Percentiles rank a stretch among this genome's conserved stretches.
Evolutionary conservation across 2,329 filamentous ascomycete genomes (phyloP).

Genomic region (Pseudogymnoascus sp.): DNA sequence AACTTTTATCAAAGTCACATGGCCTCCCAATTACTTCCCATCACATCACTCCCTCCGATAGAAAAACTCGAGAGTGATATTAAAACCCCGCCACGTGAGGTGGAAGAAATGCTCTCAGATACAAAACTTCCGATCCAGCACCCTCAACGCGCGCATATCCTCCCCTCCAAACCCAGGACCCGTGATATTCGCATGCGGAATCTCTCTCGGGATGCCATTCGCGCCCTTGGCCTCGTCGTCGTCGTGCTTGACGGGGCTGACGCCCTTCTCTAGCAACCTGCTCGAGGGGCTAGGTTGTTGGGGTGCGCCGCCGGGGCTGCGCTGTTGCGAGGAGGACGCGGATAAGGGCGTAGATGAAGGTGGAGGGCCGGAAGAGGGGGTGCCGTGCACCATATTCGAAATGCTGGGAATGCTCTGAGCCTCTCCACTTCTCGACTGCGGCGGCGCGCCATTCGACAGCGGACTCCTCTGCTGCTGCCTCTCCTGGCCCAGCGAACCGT

Average conservation of each 20-base stretch:
- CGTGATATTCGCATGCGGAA: constrained; percentile 45
- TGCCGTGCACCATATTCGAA: constrained; percentile 24
- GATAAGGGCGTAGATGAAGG: constrained; percentile 12
- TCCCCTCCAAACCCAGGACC: constrained; percentile 39
- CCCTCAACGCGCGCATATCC: constrained; percentile 55
- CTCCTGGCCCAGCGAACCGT: not conserved
- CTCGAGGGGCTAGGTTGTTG: constrained; percentile 24
- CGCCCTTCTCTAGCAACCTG: constrained; percentile 21
- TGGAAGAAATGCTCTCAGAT: constrained; percentile 17
- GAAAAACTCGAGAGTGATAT: not conserved
- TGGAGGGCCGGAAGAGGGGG: constrained; percentile 7
- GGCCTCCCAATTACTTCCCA: not conserved
- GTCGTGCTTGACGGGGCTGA: constrained; percentile 1
- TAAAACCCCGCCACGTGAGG: not conserved
- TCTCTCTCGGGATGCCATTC: constrained; percentile 38
- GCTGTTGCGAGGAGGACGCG: constrained; percentile 1
- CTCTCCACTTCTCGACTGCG: not conserved
- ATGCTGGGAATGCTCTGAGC: constrained; percentile 13
- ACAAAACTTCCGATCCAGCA: constrained; percentile 53
- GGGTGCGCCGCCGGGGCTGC: constrained; percentile 23
- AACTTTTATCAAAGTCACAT: not conserved
- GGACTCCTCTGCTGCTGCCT: not conserved
- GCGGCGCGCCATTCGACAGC: not conserved
- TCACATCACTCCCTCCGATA: not conserved
- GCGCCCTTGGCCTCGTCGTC: constrained; percentile 11